phyloP scores from a whole-genome alignment of 441 rosid genomes.

The Melastoma candidum region DNA sequence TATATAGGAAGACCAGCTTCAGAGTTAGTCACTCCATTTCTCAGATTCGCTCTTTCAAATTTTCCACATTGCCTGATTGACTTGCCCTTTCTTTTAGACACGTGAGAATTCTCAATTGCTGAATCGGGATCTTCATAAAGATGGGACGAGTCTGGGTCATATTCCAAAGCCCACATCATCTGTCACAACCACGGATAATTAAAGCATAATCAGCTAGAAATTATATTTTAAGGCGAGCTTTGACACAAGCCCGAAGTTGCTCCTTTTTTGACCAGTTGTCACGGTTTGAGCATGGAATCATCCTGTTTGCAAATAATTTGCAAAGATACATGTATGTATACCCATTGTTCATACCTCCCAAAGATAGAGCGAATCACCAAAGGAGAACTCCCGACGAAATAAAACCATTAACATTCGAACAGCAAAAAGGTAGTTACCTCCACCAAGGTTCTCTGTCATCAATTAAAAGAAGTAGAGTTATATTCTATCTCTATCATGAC shows the following conservation, averaged over 20 bases:
- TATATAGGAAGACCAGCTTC: conserved; percentile 87
- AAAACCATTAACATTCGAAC: conserved; percentile 94
- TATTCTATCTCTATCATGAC: background rate
- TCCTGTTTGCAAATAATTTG: too few species aligned
- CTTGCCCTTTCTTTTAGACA: conserved; percentile 46
- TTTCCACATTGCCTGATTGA: conserved; percentile 68
- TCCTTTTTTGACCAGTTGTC: too few species aligned
- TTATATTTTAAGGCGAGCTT: too few species aligned
- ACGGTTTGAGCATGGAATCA: too few species aligned
- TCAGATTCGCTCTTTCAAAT: conserved; percentile 81
- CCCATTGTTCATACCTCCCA: conserved; percentile 67
- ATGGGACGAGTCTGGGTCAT: conserved; percentile 64
- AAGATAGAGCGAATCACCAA: conserved; percentile 86
- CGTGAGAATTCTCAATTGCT: conserved; percentile 36
- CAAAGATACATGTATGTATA: too few species aligned
- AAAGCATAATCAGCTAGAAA: background rate
- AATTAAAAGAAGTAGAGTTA: too few species aligned
- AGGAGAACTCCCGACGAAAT: conserved; percentile 94
- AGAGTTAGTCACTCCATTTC: conserved; percentile 33
- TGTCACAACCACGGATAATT: conserved; percentile 16
- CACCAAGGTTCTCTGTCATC: conserved; percentile 71
- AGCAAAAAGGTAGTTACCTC: conserved; percentile 93
- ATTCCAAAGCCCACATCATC: conserved; percentile 99
- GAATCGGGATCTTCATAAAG: conserved; percentile 51
- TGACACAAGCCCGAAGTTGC: too few species aligned